Evolutionary conservation across 192 early-diverging fungal genomes (phyloP).

Genomic region (Podila horticola): DNA sequence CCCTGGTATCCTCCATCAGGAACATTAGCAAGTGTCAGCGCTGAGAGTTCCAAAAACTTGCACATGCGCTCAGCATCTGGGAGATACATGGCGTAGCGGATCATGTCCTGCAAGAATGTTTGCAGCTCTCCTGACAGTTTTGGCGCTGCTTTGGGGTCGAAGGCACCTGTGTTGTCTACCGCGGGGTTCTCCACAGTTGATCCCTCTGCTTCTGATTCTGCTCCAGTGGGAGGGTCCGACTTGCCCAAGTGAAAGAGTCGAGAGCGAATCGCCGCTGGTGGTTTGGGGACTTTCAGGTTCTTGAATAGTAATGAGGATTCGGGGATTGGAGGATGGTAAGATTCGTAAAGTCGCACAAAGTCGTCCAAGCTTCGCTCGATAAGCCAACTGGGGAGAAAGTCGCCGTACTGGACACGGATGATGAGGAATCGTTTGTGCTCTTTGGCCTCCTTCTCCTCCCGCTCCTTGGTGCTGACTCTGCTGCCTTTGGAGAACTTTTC

Average conservation of each 20-base stretch:
- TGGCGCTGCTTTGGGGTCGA: conserved; percentile 40
- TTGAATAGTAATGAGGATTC: conserved; percentile 21
- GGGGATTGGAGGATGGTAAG: conserved; percentile 42
- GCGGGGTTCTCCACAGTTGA: neutral
- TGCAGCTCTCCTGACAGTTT: conserved; percentile 39
- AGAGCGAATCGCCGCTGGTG: conserved; percentile 32
- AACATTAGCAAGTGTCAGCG: conserved; percentile 50
- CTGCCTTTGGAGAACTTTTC: conserved; percentile 1
- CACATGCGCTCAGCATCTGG: conserved; percentile 58
- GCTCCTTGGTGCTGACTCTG: conserved; percentile 15
- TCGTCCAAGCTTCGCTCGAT: conserved; percentile 48
- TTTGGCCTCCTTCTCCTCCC: conserved; percentile 46
- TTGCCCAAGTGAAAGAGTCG: conserved; percentile 21
- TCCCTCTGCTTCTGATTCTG: neutral
- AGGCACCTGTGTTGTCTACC: conserved; percentile 8
- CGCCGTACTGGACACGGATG: conserved; percentile 49
- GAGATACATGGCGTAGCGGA: conserved; percentile 45
- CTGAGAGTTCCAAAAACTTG: conserved; percentile 61
- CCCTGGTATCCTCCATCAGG: conserved; percentile 62
- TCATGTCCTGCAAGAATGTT: conserved; percentile 51
- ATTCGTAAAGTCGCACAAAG: conserved; percentile 42
- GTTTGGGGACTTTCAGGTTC: conserved; percentile 37
- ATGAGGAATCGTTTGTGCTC: conserved; percentile 47
- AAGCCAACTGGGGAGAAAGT: conserved; percentile 44
- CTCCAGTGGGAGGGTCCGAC: neutral